Evolutionary conservation across 2,329 filamentous ascomycete species (phyloP).

Genomic region (Hypoxylon rubiginosum): DNA sequence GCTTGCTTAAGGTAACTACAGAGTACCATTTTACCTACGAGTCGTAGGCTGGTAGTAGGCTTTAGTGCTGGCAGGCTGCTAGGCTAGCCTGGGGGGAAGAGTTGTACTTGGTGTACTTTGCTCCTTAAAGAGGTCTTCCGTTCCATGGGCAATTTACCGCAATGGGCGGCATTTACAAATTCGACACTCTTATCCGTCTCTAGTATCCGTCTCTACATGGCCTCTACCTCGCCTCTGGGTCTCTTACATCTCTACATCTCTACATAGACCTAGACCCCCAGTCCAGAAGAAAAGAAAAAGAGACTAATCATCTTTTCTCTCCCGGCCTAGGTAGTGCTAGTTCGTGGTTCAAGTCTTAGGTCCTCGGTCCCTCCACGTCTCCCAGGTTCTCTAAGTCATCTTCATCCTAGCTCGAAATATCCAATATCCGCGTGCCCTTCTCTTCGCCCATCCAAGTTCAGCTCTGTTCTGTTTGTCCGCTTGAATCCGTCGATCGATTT

Average conservation of each 20-base stretch:
- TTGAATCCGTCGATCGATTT: conserved; percentile 28
- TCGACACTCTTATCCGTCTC: conserved; percentile 35
- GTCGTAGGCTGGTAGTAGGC: not conserved
- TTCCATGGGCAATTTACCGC: conserved; percentile 45
- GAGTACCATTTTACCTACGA: conserved; percentile 22
- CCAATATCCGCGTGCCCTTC: conserved; percentile 2
- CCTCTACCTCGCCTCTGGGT: not conserved
- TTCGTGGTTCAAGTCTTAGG: not conserved
- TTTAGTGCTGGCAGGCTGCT: not conserved
- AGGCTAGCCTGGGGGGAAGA: not conserved
- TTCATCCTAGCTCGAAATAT: conserved; percentile 7
- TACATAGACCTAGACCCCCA: conserved; percentile 26
- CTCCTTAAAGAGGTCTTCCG: conserved; percentile 38
- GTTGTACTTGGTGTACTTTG: conserved; percentile 26
- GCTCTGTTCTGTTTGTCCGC: conserved; percentile 15
- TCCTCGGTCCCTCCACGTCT: conserved; percentile 2
- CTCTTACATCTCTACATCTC: not conserved
- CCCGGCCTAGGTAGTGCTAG: conserved; percentile 15
- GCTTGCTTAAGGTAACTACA: conserved; percentile 38
- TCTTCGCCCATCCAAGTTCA: conserved; percentile 5
- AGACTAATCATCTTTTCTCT: conserved; percentile 36
- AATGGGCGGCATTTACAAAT: conserved; percentile 45
- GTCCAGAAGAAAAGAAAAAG: conserved; percentile 9
- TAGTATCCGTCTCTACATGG: not conserved
- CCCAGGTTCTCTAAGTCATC: conserved; percentile 3